Conservation (phyloP, 495 filamentous ascomycete species). For the Tuber indicum region DNA sequence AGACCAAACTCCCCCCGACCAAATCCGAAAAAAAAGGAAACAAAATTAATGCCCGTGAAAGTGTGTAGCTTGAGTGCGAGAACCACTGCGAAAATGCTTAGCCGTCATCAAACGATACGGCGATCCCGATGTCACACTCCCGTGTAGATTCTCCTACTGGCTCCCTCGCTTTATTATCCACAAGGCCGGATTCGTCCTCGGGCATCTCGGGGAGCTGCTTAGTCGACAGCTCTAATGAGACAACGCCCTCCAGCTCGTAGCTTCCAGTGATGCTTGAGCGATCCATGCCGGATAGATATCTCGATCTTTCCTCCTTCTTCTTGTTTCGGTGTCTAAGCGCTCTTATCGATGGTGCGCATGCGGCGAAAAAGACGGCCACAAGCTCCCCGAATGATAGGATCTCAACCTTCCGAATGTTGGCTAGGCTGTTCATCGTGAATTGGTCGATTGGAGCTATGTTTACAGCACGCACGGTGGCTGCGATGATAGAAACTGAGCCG, state of each 20-base stretch:
- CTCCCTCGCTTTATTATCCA: not conserved
- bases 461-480: conserved; percentile 1
- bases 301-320: conserved; percentile 1
- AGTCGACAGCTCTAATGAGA: not conserved
- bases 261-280: not conserved
- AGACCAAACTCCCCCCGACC: not conserved
- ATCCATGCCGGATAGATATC: not conserved
- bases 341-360: conserved; percentile 7
- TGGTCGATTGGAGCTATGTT: not conserved
- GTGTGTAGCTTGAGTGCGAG: not conserved
- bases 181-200: not conserved
- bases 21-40: not conserved
- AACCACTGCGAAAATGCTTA: not conserved
- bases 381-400: conserved; percentile 7
- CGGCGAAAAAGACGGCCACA: conserved; percentile 1
- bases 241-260: not conserved
- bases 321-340: conserved; percentile 4
- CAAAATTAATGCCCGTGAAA: not conserved
- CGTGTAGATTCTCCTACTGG: not conserved
- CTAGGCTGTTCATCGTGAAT: not conserved
- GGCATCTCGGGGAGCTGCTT: conserved; percentile 2
- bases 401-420: not conserved
- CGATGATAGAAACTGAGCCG: conserved; percentile 3
- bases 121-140: not conserved
- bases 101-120: not conserved